Base-by-base conservation (phyloP, 306 rosid species). In the Rosa rugosa region DNA sequence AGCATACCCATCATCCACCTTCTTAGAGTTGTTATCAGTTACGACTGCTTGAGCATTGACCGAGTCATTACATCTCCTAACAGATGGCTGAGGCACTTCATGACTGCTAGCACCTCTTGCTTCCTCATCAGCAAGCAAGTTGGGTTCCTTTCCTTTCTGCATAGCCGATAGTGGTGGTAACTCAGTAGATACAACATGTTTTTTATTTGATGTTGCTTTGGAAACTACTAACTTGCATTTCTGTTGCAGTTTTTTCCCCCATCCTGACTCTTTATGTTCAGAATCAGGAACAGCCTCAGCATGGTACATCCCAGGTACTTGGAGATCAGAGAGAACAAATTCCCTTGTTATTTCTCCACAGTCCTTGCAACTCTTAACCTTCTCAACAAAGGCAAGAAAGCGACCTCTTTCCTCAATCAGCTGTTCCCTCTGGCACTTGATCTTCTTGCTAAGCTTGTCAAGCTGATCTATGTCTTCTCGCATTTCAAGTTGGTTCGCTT, bases 341-440 rank as follows among this genome's bases (percentile, higher is more conserved):
- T 88, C 94, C 85, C 86, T 75, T 46, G 83, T 85, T 77, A 83
- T 67, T 73, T 91, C 96, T 64, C 82, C 97, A 79, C 98, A 93
- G 66, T 75, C 88, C 77, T 80, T 79, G 83, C 99, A 95, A 79
- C 77, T 83, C 90, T 83, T 91, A 45, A 86, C 77, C 90, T 88
- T 91, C 88, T 95, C 98, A 82, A 90, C 91, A 89, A 90, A 77
- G 72, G 80, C 83, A 72, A 95, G 89, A 79, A 91, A 90, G 71
- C 60, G 75, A 66, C 70, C 74, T 80, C 96, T 89, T 79, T 95
- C 94, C 80, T 84, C 86, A 63, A 91, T 66, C 81, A 95, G 89
- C 73, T 75, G 62, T 81, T 86, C 91, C 38, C 99, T 90, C 81
- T 90, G 98, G 76, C 79, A 71, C 87, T 89, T 95, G 79, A 95